Conservation (phyloP, 352 stramenopile species). For the Discostella stelligera region DNA sequence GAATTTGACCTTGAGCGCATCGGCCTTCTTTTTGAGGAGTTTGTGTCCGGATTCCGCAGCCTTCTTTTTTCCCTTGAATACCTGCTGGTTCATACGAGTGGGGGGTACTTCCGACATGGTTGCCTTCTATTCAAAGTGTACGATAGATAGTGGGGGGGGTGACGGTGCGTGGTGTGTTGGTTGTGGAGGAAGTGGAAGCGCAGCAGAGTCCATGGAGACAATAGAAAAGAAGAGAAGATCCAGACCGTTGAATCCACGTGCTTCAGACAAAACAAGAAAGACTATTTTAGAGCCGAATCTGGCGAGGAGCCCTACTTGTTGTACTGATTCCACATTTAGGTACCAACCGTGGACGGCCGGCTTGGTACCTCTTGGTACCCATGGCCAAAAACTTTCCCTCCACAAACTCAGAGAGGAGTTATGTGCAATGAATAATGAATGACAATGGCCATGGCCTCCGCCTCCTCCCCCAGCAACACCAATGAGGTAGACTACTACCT, state of each 20-base stretch:
- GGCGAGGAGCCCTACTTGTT: not conserved
- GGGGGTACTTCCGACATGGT: slow-evolving; percentile 81
- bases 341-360: no score
- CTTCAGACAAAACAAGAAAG: not conserved
- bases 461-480: slow-evolving; percentile 1
- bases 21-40: slow-evolving; percentile 97
- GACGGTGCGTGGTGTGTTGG: no score
- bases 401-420: no score
- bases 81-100: slow-evolving; percentile 86
- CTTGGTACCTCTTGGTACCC: no score
- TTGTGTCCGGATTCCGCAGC: slow-evolving; percentile 88
- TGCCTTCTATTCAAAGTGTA: slow-evolving; percentile 5
- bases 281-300: not conserved
- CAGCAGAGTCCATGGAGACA: not conserved
- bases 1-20: slow-evolving; percentile 95
- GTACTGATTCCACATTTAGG: no score
- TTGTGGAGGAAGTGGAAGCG: not conserved
- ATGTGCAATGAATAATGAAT: no score
- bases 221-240: not conserved
- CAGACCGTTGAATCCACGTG: not conserved
- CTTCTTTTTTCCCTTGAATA: slow-evolving; percentile 88
- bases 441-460: slow-evolving; percentile 3
- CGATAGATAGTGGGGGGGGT: no score
- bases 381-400: no score
- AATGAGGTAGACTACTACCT: slow-evolving; percentile 71